phyloP scores from a whole-genome alignment of 2,329 filamentous ascomycete genomes.

The Hypoxylon sp. region DNA sequence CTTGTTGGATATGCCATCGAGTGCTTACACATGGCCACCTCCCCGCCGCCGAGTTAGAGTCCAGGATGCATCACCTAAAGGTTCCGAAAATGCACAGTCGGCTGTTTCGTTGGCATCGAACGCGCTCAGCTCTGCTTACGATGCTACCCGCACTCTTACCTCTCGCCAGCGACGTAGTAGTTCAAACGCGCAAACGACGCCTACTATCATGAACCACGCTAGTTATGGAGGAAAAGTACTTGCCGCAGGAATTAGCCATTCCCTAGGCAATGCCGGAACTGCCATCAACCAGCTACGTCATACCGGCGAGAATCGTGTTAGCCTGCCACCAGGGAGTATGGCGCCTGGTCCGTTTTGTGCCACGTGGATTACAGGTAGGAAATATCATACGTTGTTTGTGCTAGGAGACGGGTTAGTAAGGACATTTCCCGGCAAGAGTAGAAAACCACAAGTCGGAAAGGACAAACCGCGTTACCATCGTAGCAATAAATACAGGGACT shows the following conservation, averaged over 20 bases:
- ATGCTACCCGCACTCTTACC: conserved; percentile 75
- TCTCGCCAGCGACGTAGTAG: conserved; percentile 69
- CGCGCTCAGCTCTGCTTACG: conserved; percentile 78
- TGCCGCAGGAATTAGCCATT: conserved; percentile 80
- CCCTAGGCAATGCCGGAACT: conserved; percentile 79
- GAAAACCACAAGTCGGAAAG: conserved; percentile 68
- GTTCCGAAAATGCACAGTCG: conserved; percentile 65
- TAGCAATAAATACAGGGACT: conserved; percentile 74
- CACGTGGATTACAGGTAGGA: conserved; percentile 75
- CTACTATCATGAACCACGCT: conserved; percentile 70
- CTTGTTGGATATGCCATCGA: conserved; percentile 86
- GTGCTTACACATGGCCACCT: conserved; percentile 90
- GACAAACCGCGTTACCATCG: conserved; percentile 68
- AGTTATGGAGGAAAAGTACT: conserved; percentile 80
- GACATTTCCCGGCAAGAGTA: conserved; percentile 73
- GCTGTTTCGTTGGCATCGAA: conserved; percentile 80
- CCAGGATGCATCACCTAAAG: conserved; percentile 63
- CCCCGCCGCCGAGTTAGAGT: conserved; percentile 67
- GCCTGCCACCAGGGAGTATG: conserved; percentile 71
- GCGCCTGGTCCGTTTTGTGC: conserved; percentile 71
- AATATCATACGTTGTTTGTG: conserved; percentile 74
- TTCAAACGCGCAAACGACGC: conserved; percentile 60
- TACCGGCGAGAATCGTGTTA: conserved; percentile 81
- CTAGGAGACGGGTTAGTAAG: conserved; percentile 77
- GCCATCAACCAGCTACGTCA: conserved; percentile 80